Base-by-base conservation (phyloP, 495 filamentous ascomycete species). In the Recurvomyces mirabilis region DNA sequence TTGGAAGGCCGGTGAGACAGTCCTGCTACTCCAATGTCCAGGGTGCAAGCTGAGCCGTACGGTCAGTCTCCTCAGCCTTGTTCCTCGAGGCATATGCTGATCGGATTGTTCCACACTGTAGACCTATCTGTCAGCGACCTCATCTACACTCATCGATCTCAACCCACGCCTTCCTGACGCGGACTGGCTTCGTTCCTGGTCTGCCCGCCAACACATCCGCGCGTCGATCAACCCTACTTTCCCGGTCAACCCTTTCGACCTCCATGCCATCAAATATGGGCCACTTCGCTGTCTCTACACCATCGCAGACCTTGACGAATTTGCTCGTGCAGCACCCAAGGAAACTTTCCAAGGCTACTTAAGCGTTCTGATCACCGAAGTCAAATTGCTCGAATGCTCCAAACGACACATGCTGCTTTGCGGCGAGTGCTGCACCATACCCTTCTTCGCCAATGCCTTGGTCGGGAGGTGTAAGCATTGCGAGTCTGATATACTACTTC, bases 241-340 rank as follows among this genome's bases (percentile, higher is more conserved):
- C 52, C 72, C 73, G 2, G 55, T 65, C 31, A 62, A 50, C 31
- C 55, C 68, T 20, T 80, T 79, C 61, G 67, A 78, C 56, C 43
- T 67, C 19, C 60, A 75, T 14, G 47, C 50, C n/a, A 64, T 65
- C 5, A 59, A 64, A 31, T 48, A 60, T 25, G 67, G 70, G 4
- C 56, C 65, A 4, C 46, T 57, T n/a, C 60, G 71, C 36, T 65
- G 68, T 4, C 55, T 78, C 23, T 81, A 70, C 46, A 77, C 69
- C 0, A 47, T 82, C 14, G 74, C 70, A 19, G 74, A 81, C 35
- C 51, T 82, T 7, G 78, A 80, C 56, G 67, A 73, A n/a, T 74
- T 72, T 38, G 47, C 41, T 11, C 51, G 51, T 19, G 46, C 51
- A 3, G 41, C 46, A 10, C 51, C 46, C 2, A 31, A 19, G 17